Conservation (phyloP, 2,329 filamentous ascomycete genomes). For the Celoporthe dispersa region DNA sequence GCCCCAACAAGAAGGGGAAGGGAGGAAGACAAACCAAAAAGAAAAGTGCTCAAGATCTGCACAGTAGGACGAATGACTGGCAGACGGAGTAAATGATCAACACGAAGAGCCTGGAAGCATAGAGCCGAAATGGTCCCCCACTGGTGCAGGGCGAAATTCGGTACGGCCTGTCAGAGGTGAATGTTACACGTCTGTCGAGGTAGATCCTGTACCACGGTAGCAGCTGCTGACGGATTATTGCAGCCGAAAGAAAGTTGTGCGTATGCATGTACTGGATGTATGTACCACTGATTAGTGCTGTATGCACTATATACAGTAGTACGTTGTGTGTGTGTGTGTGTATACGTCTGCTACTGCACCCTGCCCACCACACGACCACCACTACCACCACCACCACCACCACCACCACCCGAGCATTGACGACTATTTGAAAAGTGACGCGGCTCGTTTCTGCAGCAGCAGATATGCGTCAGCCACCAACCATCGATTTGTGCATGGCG, state of each 20-base stretch:
- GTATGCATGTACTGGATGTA: too few relatives aligned
- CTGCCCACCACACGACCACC: not conserved
- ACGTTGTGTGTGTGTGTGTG: not conserved
- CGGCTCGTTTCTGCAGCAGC: slow-evolving; percentile 5
- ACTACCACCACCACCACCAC: not conserved
- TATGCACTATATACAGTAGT: not conserved
- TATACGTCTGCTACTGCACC: not conserved
- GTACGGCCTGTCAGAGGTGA: not conserved
- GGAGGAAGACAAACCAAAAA: not conserved
- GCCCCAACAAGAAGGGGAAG: not conserved
- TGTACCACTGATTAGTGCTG: too few relatives aligned
- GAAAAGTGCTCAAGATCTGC: not conserved
- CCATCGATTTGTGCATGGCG: not conserved
- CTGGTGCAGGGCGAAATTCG: not conserved
- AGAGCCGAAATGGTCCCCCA: not conserved
- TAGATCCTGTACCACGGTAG: slow-evolving; percentile 3
- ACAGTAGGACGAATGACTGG: not conserved
- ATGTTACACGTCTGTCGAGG: not conserved
- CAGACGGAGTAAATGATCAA: not conserved
- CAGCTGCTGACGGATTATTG: too few relatives aligned
- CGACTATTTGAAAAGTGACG: slow-evolving; percentile 9
- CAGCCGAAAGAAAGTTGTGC: too few relatives aligned
- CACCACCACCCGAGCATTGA: not conserved
- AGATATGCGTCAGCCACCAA: slow-evolving; percentile 4
- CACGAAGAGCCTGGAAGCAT: not conserved